These are phyloP conservation scores for Cyberlindnera nakhonratchasimensis DNA, from an alignment of 805 yeast genomes.

Conservation along the genomic window DNA sequence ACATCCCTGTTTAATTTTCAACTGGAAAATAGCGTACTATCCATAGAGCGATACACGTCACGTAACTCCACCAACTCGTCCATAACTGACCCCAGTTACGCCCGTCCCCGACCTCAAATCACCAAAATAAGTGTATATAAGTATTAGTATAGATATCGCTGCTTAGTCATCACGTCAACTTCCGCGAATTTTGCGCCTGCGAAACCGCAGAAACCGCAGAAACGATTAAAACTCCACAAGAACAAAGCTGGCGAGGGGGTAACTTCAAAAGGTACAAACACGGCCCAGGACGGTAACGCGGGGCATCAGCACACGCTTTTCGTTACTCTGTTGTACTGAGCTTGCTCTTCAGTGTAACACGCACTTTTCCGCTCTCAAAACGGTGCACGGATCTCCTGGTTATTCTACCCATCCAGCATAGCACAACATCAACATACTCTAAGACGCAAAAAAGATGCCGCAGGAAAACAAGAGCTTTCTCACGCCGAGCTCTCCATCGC, in stretches of 20 bases:
- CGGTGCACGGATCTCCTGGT: no score
- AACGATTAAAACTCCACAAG: conserved; percentile 12
- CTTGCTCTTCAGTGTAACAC: no score
- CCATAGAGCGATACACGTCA: no score
- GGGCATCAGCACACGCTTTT: not conserved
- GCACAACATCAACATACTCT: not conserved
- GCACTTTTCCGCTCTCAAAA: no score
- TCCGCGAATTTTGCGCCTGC: not conserved
- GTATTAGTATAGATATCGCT: not conserved
- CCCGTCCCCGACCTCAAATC: no score
- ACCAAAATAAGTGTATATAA: no score
- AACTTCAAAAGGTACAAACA: not conserved
- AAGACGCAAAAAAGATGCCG: conserved; percentile 19
- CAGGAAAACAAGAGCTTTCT: conserved; percentile 20
- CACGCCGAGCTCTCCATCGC: conserved; percentile 31
- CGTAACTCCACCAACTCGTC: no score
- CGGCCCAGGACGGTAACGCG: no score
- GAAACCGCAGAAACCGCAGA: conserved; percentile 9
- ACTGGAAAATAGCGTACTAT: no score
- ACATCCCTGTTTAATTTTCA: no score
- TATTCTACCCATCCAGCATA: not conserved
- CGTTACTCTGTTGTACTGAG: no score
- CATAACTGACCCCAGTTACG: no score
- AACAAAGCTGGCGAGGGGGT: not conserved
- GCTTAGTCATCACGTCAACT: not conserved